Evolutionary conservation across 441 rosid species (phyloP).

Genomic region (Macaranga tanarius): DNA sequence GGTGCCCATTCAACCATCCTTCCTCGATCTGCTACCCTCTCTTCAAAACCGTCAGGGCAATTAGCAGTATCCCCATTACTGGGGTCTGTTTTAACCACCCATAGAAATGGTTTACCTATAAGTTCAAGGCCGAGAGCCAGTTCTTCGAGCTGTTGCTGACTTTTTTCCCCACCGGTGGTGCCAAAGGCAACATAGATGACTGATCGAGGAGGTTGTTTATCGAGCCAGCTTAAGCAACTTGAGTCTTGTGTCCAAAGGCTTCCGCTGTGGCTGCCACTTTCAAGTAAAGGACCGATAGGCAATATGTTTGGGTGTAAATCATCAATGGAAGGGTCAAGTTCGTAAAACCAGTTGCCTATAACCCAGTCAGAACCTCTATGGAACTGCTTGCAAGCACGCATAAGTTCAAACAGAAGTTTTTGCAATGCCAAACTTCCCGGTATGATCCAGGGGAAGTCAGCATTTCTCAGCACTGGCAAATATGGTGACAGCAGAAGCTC

Average conservation of each 20-base stretch:
- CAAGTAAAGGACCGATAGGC: background rate
- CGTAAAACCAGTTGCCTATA: background rate
- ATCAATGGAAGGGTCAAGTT: background rate
- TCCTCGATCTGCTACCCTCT: background rate
- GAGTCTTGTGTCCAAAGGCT: background rate
- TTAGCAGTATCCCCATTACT: background rate
- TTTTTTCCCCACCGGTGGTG: background rate
- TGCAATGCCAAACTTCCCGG: background rate
- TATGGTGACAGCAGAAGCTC: background rate
- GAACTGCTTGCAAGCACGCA: background rate
- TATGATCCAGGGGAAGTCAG: background rate
- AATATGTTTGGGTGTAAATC: background rate
- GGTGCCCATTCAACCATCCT: background rate
- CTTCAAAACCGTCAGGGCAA: background rate
- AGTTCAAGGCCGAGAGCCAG: background rate
- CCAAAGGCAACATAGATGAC: background rate
- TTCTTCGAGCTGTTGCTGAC: background rate
- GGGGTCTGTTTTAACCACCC: background rate
- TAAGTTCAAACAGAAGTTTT: too few relatives aligned
- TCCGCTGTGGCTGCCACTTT: background rate
- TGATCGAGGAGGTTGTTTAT: background rate
- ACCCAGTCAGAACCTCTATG: background rate
- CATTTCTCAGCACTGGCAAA: background rate
- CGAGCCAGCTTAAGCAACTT: background rate
- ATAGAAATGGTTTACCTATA: background rate